These are phyloP conservation scores for Emmonsia crescens DNA, from an alignment of 2,329 filamentous ascomycete species.

Conservation along the genomic window DNA sequence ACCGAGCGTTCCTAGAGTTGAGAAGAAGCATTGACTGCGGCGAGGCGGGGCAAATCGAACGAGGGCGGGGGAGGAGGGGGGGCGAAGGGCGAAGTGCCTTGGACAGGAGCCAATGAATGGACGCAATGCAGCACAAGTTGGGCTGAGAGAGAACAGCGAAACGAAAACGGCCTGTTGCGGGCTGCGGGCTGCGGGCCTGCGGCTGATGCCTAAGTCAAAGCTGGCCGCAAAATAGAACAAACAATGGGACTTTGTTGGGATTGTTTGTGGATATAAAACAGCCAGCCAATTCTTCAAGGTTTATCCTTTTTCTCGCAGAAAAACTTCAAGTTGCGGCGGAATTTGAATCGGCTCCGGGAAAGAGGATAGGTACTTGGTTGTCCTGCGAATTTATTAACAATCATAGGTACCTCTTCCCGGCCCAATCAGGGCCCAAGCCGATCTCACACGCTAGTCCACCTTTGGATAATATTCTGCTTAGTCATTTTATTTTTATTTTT, in stretches of 20 bases:
- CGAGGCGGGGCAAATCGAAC: conserved; percentile 6
- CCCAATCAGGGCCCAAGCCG: background rate
- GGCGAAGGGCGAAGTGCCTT: background rate
- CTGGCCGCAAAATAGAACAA: background rate
- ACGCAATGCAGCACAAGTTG: background rate
- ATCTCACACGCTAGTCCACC: background rate
- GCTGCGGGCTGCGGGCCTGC: background rate
- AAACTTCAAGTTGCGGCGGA: background rate
- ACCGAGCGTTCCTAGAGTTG: conserved; percentile 7
- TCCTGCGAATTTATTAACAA: background rate
- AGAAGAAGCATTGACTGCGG: conserved; percentile 11
- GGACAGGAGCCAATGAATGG: conserved; percentile 1
- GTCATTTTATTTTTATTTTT: background rate
- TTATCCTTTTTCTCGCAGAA: background rate
- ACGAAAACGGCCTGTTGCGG: background rate
- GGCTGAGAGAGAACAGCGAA: background rate
- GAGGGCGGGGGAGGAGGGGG: conserved; percentile 17
- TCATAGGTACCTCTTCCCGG: background rate
- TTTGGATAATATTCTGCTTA: background rate
- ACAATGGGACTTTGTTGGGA: background rate
- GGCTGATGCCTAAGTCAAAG: background rate
- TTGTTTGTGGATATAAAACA: background rate
- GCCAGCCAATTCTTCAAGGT: background rate
- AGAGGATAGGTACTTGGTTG: background rate
- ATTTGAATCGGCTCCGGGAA: background rate